Evolutionary conservation across 768 basidiomycete species (phyloP).

Genomic region (Dioszegia crocea): DNA sequence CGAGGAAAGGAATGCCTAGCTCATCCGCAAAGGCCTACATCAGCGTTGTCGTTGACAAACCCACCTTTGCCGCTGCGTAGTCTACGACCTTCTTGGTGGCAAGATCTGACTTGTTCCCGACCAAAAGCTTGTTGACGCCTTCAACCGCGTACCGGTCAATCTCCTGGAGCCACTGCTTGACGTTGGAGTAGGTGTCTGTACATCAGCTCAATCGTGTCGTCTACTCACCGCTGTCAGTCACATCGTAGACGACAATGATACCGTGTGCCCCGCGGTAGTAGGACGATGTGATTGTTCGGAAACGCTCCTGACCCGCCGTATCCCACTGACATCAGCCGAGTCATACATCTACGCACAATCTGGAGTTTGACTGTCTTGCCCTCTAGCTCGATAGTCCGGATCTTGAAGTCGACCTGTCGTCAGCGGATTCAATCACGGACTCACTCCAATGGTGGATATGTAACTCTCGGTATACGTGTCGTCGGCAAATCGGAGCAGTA

Average conservation of each 20-base stretch:
- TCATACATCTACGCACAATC: slow-evolving; percentile 63
- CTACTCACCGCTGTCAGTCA: slow-evolving; percentile 39
- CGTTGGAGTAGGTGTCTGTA: slow-evolving; percentile 54
- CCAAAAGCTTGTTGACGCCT: slow-evolving; percentile 97
- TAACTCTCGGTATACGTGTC: slow-evolving; percentile 99
- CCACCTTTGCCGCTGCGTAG: slow-evolving; percentile 45
- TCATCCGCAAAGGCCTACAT: slow-evolving; percentile 80
- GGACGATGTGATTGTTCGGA: slow-evolving; percentile 95
- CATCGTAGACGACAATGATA: slow-evolving; percentile 59
- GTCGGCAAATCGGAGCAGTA: slow-evolving; percentile 75
- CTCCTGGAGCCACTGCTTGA: slow-evolving; percentile 95
- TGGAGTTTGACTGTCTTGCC: slow-evolving; percentile 98
- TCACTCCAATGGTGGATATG: slow-evolving; percentile 96
- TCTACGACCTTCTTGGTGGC: slow-evolving; percentile 70
- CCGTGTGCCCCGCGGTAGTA: slow-evolving; percentile 99
- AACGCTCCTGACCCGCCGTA: slow-evolving; percentile 94
- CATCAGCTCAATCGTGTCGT: not conserved
- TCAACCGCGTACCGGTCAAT: slow-evolving; percentile 99
- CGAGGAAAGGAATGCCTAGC: slow-evolving; percentile 91
- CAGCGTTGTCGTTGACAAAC: slow-evolving; percentile 1
- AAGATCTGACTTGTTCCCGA: slow-evolving; percentile 99
- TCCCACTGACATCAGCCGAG: slow-evolving; percentile 70
- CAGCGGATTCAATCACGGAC: slow-evolving; percentile 14
- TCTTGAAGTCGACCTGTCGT: slow-evolving; percentile 60
- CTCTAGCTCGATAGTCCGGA: slow-evolving; percentile 96